Conservation (phyloP, 179 eudicot species). For the Pouteria campechiana region DNA sequence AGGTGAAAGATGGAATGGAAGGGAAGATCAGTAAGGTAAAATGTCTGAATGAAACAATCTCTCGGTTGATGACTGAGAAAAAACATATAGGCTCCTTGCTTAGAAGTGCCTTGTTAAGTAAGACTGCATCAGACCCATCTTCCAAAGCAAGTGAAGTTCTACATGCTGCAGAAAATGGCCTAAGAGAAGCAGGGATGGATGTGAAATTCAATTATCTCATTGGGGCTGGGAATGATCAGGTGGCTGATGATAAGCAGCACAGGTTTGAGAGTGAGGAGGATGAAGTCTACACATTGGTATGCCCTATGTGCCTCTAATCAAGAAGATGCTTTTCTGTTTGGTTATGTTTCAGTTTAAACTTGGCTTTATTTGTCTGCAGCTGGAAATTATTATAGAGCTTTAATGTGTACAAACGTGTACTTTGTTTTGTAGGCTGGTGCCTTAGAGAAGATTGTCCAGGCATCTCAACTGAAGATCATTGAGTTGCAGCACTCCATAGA, state of each 20-base stretch:
- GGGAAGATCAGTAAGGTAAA: conserved; percentile 67
- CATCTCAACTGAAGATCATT: conserved; percentile 79
- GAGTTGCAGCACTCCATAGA: conserved; percentile 90
- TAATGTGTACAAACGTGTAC: no score
- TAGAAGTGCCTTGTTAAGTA: conserved; percentile 80
- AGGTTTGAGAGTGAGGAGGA: conserved; percentile 49
- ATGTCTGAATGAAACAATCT: conserved; percentile 59
- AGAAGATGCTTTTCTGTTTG: not conserved
- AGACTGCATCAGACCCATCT: conserved; percentile 41
- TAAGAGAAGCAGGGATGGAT: conserved; percentile 76
- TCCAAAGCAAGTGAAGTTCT: conserved; percentile 66
- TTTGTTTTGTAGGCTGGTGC: conserved; percentile 99
- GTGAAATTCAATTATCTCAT: conserved; percentile 44
- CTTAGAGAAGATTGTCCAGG: conserved; percentile 86
- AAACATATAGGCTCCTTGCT: conserved; percentile 82
- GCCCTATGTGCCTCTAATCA: conserved; percentile 6
- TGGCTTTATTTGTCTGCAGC: not conserved
- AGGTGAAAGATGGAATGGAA: conserved; percentile 48
- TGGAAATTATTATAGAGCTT: no score
- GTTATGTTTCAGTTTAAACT: conserved; percentile 3
- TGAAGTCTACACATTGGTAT: conserved; percentile 91
- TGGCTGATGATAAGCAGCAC: conserved; percentile 21
- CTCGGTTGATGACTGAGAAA: conserved; percentile 71
- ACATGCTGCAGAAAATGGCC: conserved; percentile 82
- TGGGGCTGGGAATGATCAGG: conserved; percentile 19